phyloP scores from a whole-genome alignment of 345 rosid species.

The Lumnitzera racemosa region DNA sequence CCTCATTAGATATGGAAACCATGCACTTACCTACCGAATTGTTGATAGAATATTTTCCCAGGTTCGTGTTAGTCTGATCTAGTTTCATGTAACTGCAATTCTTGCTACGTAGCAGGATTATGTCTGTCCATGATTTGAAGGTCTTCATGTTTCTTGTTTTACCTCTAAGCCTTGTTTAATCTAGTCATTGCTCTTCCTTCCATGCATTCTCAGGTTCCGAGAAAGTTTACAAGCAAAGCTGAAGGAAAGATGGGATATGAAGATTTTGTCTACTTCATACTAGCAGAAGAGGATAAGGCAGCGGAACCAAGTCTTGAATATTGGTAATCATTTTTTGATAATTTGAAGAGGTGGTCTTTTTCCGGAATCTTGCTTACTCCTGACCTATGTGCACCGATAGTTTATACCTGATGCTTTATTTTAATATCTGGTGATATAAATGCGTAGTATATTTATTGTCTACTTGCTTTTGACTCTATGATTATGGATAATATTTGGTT shows the following conservation, averaged over 20 bases:
- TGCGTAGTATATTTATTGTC: background rate
- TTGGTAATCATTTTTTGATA: constrained; percentile 39
- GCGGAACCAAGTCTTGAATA: constrained; percentile 82
- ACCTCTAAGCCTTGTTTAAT: too few relatives aligned
- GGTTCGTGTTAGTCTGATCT: constrained; percentile 31
- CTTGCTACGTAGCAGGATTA: too few relatives aligned
- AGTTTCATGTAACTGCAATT: background rate
- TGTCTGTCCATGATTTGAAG: too few relatives aligned
- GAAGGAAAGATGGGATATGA: constrained; percentile 92
- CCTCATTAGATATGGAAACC: constrained; percentile 71
- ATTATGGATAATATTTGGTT: background rate
- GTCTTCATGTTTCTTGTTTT: too few relatives aligned
- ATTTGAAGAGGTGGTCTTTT: background rate
- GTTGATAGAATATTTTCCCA: constrained; percentile 85
- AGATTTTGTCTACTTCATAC: constrained; percentile 89
- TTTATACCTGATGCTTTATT: background rate
- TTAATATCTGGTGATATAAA: background rate
- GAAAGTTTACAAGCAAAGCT: constrained; percentile 52
- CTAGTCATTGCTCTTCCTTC: background rate
- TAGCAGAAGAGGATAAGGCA: constrained; percentile 90
- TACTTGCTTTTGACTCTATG: background rate
- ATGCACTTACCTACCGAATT: constrained; percentile 82
- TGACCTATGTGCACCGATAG: too few relatives aligned
- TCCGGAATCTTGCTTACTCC: background rate
- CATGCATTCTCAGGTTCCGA: constrained; percentile 47